A percentile compares a stretch with the other conserved stretches of the same genome.
phyloP scores from a whole-genome alignment of 345 rosid species.

The Salix caprea region DNA sequence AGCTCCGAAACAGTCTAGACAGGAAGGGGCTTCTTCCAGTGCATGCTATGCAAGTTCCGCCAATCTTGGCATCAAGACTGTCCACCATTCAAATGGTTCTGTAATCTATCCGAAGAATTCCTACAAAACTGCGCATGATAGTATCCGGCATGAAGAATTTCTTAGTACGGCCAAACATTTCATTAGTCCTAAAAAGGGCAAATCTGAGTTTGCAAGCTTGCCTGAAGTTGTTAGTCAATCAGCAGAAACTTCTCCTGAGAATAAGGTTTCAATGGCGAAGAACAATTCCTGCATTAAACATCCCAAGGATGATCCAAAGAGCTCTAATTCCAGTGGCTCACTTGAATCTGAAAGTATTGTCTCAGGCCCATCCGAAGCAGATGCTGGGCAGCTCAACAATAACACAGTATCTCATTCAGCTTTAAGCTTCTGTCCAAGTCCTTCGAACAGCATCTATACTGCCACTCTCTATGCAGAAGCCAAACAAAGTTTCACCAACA shows the following conservation, averaged over 20 bases:
- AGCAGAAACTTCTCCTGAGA: constrained; percentile 14
- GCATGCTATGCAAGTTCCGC: constrained; percentile 8
- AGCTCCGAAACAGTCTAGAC: constrained; percentile 39
- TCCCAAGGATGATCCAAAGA: constrained; percentile 31
- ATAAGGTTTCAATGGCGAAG: constrained; percentile 11
- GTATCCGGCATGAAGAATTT: constrained; percentile 24
- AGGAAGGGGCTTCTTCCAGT: constrained; percentile 24
- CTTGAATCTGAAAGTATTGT: constrained; percentile 36
- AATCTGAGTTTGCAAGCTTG: constrained; percentile 7
- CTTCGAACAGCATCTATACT: constrained; percentile 54
- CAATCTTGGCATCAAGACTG: constrained; percentile 15
- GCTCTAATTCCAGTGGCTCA: constrained; percentile 34
- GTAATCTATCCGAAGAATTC: constrained; percentile 29
- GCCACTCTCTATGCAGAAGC: constrained; percentile 55
- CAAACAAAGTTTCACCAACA: constrained; percentile 70
- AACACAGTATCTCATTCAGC: constrained; percentile 32
- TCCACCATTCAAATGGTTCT: constrained; percentile 27
- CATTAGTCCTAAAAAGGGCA: constrained; percentile 22
- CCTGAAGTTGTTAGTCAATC: constrained; percentile 20
- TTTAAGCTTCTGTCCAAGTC: constrained; percentile 48
- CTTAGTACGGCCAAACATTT: constrained; percentile 29
- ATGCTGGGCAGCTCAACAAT: constrained; percentile 26
- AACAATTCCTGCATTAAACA: constrained; percentile 31
- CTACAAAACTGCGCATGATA: constrained; percentile 7
- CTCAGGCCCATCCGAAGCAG: constrained; percentile 33